Evolutionary conservation across 371 early-diverging fungal species (phyloP).

Genomic region (Spraguea lophii): DNA sequence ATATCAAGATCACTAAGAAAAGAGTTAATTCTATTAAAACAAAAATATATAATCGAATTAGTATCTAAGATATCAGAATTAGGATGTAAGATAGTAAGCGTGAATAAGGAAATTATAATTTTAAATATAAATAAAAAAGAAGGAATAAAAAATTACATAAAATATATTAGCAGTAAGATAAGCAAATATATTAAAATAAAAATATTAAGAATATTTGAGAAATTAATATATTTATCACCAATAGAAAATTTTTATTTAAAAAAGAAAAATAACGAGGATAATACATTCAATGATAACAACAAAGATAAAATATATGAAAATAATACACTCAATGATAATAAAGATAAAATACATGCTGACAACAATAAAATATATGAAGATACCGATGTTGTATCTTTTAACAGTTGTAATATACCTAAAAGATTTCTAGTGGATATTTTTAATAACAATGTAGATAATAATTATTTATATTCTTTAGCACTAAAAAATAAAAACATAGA

Average conservation of each 20-base stretch:
- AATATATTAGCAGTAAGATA: constrained; percentile 1
- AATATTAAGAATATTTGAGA: constrained; percentile 17
- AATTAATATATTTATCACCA: constrained; percentile 17
- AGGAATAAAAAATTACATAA: constrained; percentile 2
- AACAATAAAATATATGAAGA: neutral
- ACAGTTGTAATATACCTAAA: neutral
- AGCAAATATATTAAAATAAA: constrained; percentile 15
- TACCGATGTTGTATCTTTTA: neutral
- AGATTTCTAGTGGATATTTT: constrained; percentile 13
- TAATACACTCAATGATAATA: too few species aligned
- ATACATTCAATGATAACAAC: too few species aligned
- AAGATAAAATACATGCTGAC: neutral
- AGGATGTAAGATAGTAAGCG: constrained; percentile 15
- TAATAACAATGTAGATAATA: neutral
- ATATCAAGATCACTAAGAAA: constrained; percentile 15
- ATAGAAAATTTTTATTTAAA: constrained; percentile 13
- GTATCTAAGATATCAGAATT: constrained; percentile 8
- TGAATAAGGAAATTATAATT: constrained; percentile 15
- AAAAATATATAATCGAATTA: constrained; percentile 21
- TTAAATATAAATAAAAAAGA: constrained; percentile 17
- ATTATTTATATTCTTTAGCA: constrained; percentile 15
- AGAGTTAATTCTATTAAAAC: constrained; percentile 16
- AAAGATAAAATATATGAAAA: too few species aligned
- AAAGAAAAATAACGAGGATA: too few species aligned
- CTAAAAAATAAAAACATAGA: neutral